Conservation (phyloP, 2,329 filamentous ascomycete genomes). For the Apiospora rasikravindrae region DNA sequence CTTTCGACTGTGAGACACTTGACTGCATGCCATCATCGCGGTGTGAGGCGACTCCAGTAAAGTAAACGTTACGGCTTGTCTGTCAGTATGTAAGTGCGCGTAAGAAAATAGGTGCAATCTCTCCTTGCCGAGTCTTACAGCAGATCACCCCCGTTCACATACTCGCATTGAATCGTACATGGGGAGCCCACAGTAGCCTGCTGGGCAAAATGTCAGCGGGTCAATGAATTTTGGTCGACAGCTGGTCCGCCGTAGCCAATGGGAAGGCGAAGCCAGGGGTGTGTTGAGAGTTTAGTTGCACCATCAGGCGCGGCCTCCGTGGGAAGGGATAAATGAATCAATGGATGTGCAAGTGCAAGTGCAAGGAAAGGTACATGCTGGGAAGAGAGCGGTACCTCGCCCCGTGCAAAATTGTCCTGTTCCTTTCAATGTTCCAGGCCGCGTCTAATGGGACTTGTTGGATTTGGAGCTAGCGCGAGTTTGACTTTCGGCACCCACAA, state of each 20-base stretch:
- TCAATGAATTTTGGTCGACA: constrained; percentile 13
- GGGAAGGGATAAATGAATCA: background rate
- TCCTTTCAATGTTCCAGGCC: constrained; percentile 5
- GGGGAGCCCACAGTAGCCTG: background rate
- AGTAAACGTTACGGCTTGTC: background rate
- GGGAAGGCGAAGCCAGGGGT: background rate
- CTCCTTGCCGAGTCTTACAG: constrained; percentile 8
- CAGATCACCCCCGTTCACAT: constrained; percentile 12
- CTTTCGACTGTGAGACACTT: background rate
- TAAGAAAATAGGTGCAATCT: constrained; percentile 13
- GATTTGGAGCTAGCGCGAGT: constrained; percentile 7
- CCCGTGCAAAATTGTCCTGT: background rate
- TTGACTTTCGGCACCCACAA: constrained; percentile 10
- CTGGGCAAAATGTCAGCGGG: constrained; percentile 17
- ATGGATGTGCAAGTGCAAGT: background rate
- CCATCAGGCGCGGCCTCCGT: constrained; percentile 12
- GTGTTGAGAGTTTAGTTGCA: constrained; percentile 5
- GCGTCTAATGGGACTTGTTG: constrained; percentile 16
- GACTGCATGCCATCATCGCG: background rate
- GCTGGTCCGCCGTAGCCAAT: background rate
- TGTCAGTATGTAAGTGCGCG: background rate
- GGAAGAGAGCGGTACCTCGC: background rate
- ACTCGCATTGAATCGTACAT: constrained; percentile 12
- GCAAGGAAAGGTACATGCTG: background rate
- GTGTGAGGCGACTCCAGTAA: background rate